phyloP scores from a whole-genome alignment of 108 stramenopile species.

The Nitzschia sp. region DNA sequence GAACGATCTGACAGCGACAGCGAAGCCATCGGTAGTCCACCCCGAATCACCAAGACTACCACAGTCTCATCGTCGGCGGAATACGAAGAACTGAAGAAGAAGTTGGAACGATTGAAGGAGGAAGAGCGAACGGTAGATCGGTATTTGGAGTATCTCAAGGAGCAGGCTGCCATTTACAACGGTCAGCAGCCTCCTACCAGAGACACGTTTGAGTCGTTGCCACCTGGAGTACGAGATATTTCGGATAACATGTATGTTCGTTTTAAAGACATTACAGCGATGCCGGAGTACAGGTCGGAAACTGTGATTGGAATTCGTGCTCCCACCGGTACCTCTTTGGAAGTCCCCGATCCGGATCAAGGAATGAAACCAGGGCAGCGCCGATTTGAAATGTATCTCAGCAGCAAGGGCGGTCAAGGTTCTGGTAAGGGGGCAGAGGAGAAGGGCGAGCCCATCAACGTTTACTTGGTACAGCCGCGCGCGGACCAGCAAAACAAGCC shows the following conservation, averaged over 20 bases:
- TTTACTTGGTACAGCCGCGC: constrained; percentile 55
- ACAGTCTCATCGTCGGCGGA: constrained; percentile 20
- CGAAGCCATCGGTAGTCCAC: constrained; percentile 41
- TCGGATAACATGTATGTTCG: constrained; percentile 60
- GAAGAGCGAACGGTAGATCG: constrained; percentile 45
- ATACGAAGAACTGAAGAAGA: constrained; percentile 39
- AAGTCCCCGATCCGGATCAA: constrained; percentile 89
- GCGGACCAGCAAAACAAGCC: constrained; percentile 28
- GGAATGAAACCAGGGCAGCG: constrained; percentile 70
- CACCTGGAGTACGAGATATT: constrained; percentile 32
- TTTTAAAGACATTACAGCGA: constrained; percentile 66
- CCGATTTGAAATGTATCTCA: constrained; percentile 88
- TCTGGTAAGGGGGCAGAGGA: constrained; percentile 4
- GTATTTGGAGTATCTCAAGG: constrained; percentile 41
- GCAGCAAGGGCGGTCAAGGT: constrained; percentile 43
- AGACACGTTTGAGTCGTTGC: constrained; percentile 23
- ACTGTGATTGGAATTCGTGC: constrained; percentile 92
- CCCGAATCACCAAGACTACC: constrained; percentile 31
- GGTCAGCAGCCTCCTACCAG: constrained; percentile 25
- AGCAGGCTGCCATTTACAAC: constrained; percentile 36
- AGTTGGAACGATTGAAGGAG: constrained; percentile 28
- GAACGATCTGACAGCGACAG: constrained; percentile 10
- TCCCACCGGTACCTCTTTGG: constrained; percentile 87
- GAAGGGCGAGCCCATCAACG: constrained; percentile 54
- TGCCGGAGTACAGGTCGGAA: constrained; percentile 59